Conservation (phyloP, 2,329 filamentous ascomycete genomes). For the Curvularia eragrostidis region DNA sequence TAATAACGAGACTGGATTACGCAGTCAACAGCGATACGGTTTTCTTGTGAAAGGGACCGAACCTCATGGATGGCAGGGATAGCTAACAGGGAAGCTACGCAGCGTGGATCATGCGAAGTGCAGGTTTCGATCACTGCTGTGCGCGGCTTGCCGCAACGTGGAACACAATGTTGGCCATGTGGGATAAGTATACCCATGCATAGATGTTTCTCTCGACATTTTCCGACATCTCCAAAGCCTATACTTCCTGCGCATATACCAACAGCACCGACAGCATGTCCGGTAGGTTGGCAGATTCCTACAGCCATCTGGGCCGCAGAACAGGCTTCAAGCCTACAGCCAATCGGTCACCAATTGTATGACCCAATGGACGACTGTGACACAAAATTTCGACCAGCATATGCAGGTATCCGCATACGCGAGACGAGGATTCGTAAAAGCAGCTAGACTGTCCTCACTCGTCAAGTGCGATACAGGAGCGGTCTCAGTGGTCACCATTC, state of each 20-base stretch:
- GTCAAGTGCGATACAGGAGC: background rate
- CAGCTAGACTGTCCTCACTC: background rate
- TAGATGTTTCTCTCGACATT: background rate
- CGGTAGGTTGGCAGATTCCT: background rate
- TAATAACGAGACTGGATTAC: background rate
- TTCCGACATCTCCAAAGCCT: background rate
- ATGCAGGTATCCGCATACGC: slow-evolving; percentile 8
- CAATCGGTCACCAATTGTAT: slow-evolving; percentile 1
- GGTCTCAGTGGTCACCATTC: background rate
- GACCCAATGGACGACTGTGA: background rate
- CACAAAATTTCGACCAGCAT: background rate
- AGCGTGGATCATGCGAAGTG: background rate
- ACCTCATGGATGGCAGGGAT: background rate
- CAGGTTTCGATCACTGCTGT: background rate
- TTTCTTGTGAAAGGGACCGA: background rate
- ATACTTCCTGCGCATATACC: background rate
- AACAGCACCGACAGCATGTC: background rate
- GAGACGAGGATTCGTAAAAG: background rate
- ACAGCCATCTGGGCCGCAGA: background rate
- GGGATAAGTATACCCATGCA: background rate
- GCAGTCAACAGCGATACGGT: background rate
- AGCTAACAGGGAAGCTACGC: background rate
- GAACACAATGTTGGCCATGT: background rate
- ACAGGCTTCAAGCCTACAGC: background rate
- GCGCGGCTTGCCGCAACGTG: background rate